phyloP scores from a whole-genome alignment of 805 yeast genomes.

The Wickerhamomyces tratensis region DNA sequence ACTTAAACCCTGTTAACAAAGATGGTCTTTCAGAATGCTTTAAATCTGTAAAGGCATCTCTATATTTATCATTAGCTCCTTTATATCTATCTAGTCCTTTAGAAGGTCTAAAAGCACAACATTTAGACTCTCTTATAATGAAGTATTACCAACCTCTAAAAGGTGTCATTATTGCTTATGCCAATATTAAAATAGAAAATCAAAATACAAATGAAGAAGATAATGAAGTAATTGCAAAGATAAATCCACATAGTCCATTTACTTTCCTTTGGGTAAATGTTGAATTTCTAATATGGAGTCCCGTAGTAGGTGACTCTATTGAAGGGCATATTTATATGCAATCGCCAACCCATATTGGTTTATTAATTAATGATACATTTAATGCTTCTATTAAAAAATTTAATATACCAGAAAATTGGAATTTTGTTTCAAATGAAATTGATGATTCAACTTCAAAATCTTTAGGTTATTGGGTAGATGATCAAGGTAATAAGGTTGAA shows the following conservation, averaged over 20 bases:
- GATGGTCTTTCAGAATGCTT: conserved; percentile 62
- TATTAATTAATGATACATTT: conserved; percentile 85
- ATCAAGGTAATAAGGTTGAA: conserved; percentile 60
- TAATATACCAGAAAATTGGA: conserved; percentile 83
- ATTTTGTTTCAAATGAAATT: conserved; percentile 68
- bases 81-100: conserved; percentile 56
- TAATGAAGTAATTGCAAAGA: conserved; percentile 39
- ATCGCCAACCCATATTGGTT: conserved; percentile 90
- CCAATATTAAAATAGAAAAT: conserved; percentile 46
- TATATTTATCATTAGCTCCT: conserved; percentile 89
- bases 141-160: conserved; percentile 59
- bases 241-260: conserved; percentile 75
- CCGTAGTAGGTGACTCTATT: conserved; percentile 74
- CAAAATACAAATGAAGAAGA: conserved; percentile 27
- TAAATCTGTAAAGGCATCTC: conserved; percentile 43
- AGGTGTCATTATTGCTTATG: conserved; percentile 82
- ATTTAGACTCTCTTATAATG: conserved; percentile 85
- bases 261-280: conserved; percentile 81
- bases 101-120: conserved; percentile 78
- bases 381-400: conserved; percentile 85
- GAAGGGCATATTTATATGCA: conserved; percentile 90
- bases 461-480: conserved; percentile 85
- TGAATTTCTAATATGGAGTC: conserved; percentile 83
- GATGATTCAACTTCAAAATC: conserved; percentile 42
- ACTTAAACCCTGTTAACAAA: conserved; percentile 26